A percentile compares a stretch with the other conserved stretches of the same genome.
Conservation (phyloP, 345 rosid genomes). For the Geranium brycei region DNA sequence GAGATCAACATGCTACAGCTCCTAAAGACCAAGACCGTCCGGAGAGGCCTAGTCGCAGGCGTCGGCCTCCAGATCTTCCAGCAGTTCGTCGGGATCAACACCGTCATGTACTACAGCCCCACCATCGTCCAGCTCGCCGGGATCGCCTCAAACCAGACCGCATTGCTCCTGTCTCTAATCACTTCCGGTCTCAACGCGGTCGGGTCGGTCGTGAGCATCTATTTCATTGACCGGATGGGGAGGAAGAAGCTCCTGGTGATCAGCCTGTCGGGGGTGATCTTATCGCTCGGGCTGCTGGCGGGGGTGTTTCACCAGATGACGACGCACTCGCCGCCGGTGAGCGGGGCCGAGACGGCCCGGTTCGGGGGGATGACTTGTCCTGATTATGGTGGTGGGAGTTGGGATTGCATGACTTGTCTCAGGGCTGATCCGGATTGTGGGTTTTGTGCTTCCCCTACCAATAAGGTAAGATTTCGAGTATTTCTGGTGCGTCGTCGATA, state of each 20-base stretch:
- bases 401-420: constrained; percentile 78
- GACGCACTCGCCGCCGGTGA: constrained; percentile 43
- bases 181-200: constrained; percentile 62
- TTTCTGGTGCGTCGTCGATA: neutral
- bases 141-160: constrained; percentile 69
- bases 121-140: constrained; percentile 77
- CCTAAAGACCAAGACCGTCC: constrained; percentile 33
- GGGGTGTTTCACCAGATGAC: constrained; percentile 52
- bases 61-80: constrained; percentile 78
- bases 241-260: constrained; percentile 64
- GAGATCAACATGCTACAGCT: constrained; percentile 46
- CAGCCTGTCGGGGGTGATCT: constrained; percentile 49
- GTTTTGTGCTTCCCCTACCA: constrained; percentile 47
- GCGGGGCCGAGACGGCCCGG: constrained; percentile 23
- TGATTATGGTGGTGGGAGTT: constrained; percentile 25
- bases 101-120: constrained; percentile 89
- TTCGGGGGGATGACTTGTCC: constrained; percentile 43
- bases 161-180: constrained; percentile 61
- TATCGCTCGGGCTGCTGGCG: constrained; percentile 46
- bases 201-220: constrained; percentile 60
- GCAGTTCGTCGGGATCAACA: constrained; percentile 84
- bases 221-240: constrained; percentile 61
- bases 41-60: constrained; percentile 76
- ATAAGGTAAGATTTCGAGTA: constrained; percentile 36
- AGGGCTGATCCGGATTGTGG: constrained; percentile 62